These are phyloP conservation scores for Clonostachys sp. DNA, from an alignment of 2,329 filamentous ascomycete species.

Conservation along the genomic window DNA sequence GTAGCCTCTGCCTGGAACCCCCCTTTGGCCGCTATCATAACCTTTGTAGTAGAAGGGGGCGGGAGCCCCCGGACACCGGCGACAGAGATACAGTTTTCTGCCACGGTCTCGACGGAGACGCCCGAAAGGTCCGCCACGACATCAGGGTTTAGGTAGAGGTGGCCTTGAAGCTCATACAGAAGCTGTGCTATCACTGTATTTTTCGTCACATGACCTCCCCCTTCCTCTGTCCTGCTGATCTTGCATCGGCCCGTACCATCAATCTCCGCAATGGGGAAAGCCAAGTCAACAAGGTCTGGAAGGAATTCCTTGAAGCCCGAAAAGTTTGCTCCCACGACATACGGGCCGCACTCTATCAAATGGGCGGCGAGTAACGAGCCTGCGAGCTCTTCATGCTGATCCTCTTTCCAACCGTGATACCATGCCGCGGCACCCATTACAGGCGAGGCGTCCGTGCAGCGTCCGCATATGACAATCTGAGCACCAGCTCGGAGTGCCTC, in stretches of 20 bases:
- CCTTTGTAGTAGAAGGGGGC: slow-evolving; percentile 22
- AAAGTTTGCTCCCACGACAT: slow-evolving; percentile 51
- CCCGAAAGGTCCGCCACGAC: slow-evolving; percentile 30
- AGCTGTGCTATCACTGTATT: slow-evolving; percentile 29
- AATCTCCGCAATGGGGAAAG: slow-evolving; percentile 31
- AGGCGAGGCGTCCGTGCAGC: slow-evolving; percentile 42
- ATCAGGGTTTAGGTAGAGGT: slow-evolving; percentile 36
- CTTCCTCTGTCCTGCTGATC: slow-evolving; percentile 23
- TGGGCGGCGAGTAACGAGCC: slow-evolving; percentile 45
- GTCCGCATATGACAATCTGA: slow-evolving; percentile 42
- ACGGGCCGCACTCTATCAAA: slow-evolving; percentile 48
- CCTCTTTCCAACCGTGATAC: slow-evolving; percentile 47
- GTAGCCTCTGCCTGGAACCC: slow-evolving; percentile 39
- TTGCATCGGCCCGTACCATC: slow-evolving; percentile 20
- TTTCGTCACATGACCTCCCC: slow-evolving; percentile 29
- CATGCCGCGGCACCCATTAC: slow-evolving; percentile 52
- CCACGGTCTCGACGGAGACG: slow-evolving; percentile 38
- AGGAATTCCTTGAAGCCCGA: slow-evolving; percentile 34
- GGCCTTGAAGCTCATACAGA: slow-evolving; percentile 39
- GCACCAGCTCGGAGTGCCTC: slow-evolving; percentile 33
- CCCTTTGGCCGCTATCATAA: slow-evolving; percentile 35
- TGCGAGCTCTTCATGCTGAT: slow-evolving; percentile 42
- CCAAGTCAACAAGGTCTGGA: slow-evolving; percentile 18
- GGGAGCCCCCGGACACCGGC: slow-evolving; percentile 15
- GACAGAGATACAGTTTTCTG: slow-evolving; percentile 22